These are phyloP conservation scores for Xerocomellus amylosporus DNA, from an alignment of 768 basidiomycete genomes.

Conservation along the genomic window DNA sequence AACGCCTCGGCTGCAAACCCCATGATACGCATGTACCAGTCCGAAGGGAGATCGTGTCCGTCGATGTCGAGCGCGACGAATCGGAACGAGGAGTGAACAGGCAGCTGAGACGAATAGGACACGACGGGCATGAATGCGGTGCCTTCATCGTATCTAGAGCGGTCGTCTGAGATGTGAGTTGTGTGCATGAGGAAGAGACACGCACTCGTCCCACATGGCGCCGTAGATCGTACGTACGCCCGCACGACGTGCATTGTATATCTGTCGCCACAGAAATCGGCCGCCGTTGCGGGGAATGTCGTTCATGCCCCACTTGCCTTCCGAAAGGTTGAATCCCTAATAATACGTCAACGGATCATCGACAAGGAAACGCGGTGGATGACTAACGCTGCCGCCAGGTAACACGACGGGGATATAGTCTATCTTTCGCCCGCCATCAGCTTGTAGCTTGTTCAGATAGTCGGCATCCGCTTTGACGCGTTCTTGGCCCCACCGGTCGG, in stretches of 20 bases:
- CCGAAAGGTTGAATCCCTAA: slow-evolving; percentile 68
- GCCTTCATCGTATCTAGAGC: slow-evolving; percentile 73
- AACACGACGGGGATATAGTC: slow-evolving; percentile 84
- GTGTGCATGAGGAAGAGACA: not conserved
- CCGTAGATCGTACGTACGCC: slow-evolving; percentile 70
- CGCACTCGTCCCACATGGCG: slow-evolving; percentile 86
- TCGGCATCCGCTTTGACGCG: slow-evolving; percentile 66
- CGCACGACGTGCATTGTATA: slow-evolving; percentile 61
- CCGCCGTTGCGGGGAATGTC: slow-evolving; percentile 71
- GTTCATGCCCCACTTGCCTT: slow-evolving; percentile 72
- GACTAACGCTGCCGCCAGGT: slow-evolving; percentile 76
- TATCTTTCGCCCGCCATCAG: slow-evolving; percentile 48
- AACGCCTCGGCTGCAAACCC: slow-evolving; percentile 70
- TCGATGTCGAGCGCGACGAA: slow-evolving; percentile 78
- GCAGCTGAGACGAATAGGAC: slow-evolving; percentile 53
- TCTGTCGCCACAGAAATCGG: slow-evolving; percentile 74
- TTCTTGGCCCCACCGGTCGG: slow-evolving; percentile 59
- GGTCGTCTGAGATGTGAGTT: not conserved
- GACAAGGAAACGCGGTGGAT: too few species aligned
- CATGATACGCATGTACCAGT: slow-evolving; percentile 84
- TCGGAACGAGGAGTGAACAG: slow-evolving; percentile 53
- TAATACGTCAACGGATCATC: not conserved
- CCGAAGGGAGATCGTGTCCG: slow-evolving; percentile 70
- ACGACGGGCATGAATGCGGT: slow-evolving; percentile 79
- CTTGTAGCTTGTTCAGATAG: slow-evolving; percentile 49